These are phyloP conservation scores for Mycena indigotica DNA, from an alignment of 768 basidiomycete species.

Conservation along the genomic window DNA sequence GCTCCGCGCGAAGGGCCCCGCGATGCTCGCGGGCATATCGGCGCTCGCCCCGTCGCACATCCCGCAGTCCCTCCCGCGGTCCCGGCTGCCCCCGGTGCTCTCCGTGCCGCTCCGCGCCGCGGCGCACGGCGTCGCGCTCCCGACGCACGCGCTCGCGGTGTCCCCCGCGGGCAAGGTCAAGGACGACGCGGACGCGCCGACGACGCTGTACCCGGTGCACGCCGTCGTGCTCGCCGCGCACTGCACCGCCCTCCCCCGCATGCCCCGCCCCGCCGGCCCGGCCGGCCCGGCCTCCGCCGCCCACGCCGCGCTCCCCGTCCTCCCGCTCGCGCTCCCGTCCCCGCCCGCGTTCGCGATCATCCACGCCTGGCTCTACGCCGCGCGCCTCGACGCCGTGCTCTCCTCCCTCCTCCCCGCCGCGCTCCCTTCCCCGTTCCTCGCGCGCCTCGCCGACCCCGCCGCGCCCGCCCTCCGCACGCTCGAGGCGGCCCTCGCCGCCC, in stretches of 20 bases:
- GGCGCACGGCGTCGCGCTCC: conserved; percentile 34
- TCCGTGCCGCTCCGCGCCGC: conserved; percentile 24
- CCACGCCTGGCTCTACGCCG: conserved; percentile 50
- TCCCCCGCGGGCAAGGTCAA: conserved; percentile 29
- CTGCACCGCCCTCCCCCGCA: conserved; percentile 63
- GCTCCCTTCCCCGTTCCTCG: conserved; percentile 17
- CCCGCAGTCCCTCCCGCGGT: conserved; percentile 30
- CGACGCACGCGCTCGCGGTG: conserved; percentile 59
- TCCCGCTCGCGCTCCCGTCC: conserved; percentile 47
- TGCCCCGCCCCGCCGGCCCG: too few relatives aligned
- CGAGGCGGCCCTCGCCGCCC: conserved; percentile 31
- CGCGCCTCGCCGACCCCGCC: conserved; percentile 2
- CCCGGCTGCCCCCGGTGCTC: conserved; percentile 32
- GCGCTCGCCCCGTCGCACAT: conserved; percentile 37
- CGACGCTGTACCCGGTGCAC: conserved; percentile 66
- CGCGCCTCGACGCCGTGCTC: conserved; percentile 43
- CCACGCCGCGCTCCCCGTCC: conserved; percentile 33
- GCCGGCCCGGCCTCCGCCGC: conserved; percentile 25
- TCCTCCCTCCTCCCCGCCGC: conserved; percentile 42
- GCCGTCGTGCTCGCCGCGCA: conserved; percentile 68
- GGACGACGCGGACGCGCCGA: conserved; percentile 18
- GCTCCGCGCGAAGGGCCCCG: conserved; percentile 31
- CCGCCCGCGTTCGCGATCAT: conserved; percentile 49
- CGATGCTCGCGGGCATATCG: conserved; percentile 26
- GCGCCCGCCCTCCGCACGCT: conserved; percentile 13